phyloP scores from a whole-genome alignment of 176 grass and related monocot species.

The Dactylis glomerata region DNA sequence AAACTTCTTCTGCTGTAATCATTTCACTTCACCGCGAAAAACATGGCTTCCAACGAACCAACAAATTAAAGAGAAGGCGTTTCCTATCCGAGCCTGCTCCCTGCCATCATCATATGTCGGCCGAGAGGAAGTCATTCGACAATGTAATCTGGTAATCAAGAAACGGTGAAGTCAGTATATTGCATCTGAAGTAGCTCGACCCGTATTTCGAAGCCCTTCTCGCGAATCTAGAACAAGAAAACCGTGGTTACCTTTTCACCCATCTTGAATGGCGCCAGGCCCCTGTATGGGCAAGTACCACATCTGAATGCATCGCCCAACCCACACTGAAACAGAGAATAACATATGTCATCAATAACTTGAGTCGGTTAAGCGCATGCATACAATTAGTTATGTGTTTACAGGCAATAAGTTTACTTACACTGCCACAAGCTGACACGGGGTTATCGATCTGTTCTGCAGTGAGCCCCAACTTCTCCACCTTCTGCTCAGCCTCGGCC shows the following conservation, averaged over 20 bases:
- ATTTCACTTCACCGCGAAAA: neutral
- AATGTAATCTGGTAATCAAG: conserved; percentile 44
- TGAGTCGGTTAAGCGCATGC: too few relatives aligned
- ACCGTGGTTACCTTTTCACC: conserved; percentile 72
- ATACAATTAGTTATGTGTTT: neutral
- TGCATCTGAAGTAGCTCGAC: neutral
- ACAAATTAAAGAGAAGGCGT: conserved; percentile 10
- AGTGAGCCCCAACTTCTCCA: conserved; percentile 77
- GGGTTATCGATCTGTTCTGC: conserved; percentile 83
- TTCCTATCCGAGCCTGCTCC: neutral
- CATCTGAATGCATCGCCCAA: conserved; percentile 93
- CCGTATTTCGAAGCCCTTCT: neutral
- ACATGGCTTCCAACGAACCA: neutral
- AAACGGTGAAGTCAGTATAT: neutral
- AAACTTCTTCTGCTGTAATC: neutral
- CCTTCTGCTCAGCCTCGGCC: conserved; percentile 78
- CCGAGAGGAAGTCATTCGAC: conserved; percentile 55
- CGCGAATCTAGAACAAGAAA: neutral
- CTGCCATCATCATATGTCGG: conserved; percentile 42
- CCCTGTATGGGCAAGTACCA: conserved; percentile 79
- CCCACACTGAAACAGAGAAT: conserved; percentile 62
- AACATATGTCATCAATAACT: neutral
- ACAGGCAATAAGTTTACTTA: conserved; percentile 26
- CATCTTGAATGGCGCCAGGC: conserved; percentile 72
- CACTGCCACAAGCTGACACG: conserved; percentile 87